Evolutionary conservation across 805 yeast genomes (phyloP).

Genomic region (Pichia pseudocactophila): DNA sequence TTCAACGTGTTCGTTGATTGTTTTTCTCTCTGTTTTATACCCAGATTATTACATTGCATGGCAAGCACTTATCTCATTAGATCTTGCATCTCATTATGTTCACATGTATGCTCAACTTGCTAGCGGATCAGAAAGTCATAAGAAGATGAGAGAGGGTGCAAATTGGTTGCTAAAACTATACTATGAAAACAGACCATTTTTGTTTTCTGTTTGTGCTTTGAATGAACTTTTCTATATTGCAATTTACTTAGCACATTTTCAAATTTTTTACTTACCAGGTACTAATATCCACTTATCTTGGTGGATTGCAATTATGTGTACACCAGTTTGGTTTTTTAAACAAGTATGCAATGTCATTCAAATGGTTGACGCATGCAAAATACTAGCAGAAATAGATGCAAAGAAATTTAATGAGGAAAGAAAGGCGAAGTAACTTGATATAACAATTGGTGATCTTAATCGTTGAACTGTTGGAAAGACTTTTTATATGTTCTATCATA

Average conservation of each 20-base stretch:
- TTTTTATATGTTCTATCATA: too few species aligned
- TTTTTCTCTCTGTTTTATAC: conserved; percentile 72
- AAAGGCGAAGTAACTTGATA: conserved; percentile 6
- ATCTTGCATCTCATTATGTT: conserved; percentile 91
- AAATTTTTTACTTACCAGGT: conserved; percentile 34
- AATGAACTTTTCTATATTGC: conserved; percentile 93
- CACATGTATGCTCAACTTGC: conserved; percentile 94
- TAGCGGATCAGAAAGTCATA: conserved; percentile 75
- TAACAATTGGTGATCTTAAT: too few species aligned
- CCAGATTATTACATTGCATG: conserved; percentile 62
- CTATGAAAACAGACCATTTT: conserved; percentile 75
- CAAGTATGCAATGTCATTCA: conserved; percentile 87
- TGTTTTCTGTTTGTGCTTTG: conserved; percentile 84
- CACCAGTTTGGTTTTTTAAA: conserved; percentile 87
- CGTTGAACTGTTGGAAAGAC: too few species aligned
- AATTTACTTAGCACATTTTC: conserved; percentile 66
- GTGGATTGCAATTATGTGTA: conserved; percentile 40
- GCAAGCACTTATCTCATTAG: conserved; percentile 79
- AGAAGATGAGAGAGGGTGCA: conserved; percentile 62
- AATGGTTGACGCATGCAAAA: conserved; percentile 73
- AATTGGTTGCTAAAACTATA: conserved; percentile 72
- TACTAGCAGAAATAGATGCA: conserved; percentile 72
- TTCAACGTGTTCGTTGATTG: conserved; percentile 88
- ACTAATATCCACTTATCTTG: conserved; percentile 25
- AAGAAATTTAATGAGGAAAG: conserved; percentile 26